phyloP scores from a whole-genome alignment of 2,329 filamentous ascomycete species.

The Xylariomycetidae sp. region DNA sequence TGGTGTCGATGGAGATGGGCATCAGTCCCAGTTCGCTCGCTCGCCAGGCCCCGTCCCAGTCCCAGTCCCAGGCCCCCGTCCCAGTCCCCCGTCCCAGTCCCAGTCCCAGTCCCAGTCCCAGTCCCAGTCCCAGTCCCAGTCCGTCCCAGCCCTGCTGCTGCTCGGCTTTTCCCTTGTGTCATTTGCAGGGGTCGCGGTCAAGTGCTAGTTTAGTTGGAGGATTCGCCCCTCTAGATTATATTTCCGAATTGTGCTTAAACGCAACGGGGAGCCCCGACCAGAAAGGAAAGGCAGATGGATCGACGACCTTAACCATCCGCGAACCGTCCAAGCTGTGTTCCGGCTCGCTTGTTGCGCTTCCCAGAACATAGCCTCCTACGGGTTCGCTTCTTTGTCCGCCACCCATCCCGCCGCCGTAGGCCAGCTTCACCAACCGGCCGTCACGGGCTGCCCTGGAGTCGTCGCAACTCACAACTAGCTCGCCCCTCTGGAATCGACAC shows the following conservation, averaged over 20 bases:
- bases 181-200: slow-evolving; percentile 29
- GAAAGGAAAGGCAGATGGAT: slow-evolving; percentile 19
- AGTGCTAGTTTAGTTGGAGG: slow-evolving; percentile 21
- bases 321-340: slow-evolving; percentile 19
- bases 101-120: too few relatives aligned
- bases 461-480: too few relatives aligned
- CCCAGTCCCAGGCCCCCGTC: too few relatives aligned
- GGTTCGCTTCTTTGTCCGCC: slow-evolving; percentile 17
- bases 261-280: slow-evolving; percentile 36
- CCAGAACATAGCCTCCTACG: slow-evolving; percentile 22
- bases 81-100: too few relatives aligned
- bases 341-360: slow-evolving; percentile 18
- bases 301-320: slow-evolving; percentile 18
- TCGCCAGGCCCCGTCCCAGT: too few relatives aligned
- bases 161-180: slow-evolving; percentile 29
- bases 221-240: slow-evolving; percentile 39
- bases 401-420: slow-evolving; percentile 13
- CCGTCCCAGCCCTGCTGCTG: slow-evolving; percentile 20
- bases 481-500: too few relatives aligned
- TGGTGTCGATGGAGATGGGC: slow-evolving; percentile 24
- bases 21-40: slow-evolving; percentile 27
- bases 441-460: too few relatives aligned
- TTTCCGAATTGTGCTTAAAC: slow-evolving; percentile 43
- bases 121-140: too few relatives aligned
- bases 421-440: too few relatives aligned